Conservation (phyloP, 768 basidiomycete genomes). For the Kwoniella dendrophila region DNA sequence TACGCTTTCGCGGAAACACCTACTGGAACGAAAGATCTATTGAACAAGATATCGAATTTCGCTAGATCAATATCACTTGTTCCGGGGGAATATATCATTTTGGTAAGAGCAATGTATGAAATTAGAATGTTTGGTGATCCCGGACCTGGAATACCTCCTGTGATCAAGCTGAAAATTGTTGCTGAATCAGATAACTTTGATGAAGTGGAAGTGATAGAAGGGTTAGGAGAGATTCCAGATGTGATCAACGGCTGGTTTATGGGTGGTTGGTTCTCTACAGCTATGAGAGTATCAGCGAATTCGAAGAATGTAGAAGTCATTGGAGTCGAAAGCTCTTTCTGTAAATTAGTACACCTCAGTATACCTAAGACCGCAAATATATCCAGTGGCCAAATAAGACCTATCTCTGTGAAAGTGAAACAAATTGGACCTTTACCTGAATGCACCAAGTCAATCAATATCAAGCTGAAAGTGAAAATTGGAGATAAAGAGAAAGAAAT, state of each 20-base stretch:
- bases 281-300: conserved; percentile 53
- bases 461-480: conserved; percentile 8
- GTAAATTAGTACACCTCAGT: background rate
- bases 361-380: background rate
- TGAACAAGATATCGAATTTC: conserved; percentile 62
- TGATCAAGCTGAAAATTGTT: conserved; percentile 63
- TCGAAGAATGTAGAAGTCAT: conserved; percentile 57
- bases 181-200: conserved; percentile 58
- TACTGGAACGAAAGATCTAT: conserved; percentile 46
- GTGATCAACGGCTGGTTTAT: conserved; percentile 73
- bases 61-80: conserved; percentile 56
- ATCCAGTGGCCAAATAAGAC: conserved; percentile 23
- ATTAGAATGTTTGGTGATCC: conserved; percentile 85
- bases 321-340: background rate
- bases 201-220: conserved; percentile 49
- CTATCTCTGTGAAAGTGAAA: conserved; percentile 16
- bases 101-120: conserved; percentile 84
- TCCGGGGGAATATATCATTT: conserved; percentile 67
- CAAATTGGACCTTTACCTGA: conserved; percentile 6
- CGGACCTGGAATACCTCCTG: conserved; percentile 59
- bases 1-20: conserved; percentile 63
- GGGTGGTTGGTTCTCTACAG: conserved; percentile 70
- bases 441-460: conserved; percentile 2
- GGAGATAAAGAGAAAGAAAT: background rate
- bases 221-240: conserved; percentile 67